Percentiles rank a stretch among this genome's conserved stretches.
Conservation (phyloP, 345 rosid genomes). For the Odontarrhena argentea region DNA sequence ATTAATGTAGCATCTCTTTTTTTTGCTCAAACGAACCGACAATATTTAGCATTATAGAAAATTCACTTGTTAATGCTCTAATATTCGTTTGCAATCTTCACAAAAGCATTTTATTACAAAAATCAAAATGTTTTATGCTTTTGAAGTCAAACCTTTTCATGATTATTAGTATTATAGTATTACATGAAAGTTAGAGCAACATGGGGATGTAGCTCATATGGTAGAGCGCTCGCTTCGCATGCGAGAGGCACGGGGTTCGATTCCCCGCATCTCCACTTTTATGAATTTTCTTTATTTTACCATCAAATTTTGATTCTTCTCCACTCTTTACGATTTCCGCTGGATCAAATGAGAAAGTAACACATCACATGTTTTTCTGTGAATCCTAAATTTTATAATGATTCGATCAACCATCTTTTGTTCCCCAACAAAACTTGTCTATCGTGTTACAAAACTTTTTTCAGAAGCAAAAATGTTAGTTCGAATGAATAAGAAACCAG, state of each 20-base stretch:
- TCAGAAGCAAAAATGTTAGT: slow-evolving; percentile 10
- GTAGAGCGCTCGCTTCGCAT: slow-evolving; percentile 99
- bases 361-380: not conserved
- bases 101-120: too few relatives aligned
- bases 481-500: not conserved
- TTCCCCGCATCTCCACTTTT: too few relatives aligned
- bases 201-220: slow-evolving; percentile 90
- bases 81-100: too few relatives aligned
- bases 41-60: too few relatives aligned
- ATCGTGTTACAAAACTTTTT: slow-evolving; percentile 30
- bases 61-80: not conserved
- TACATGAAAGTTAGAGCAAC: too few relatives aligned
- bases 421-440: not conserved
- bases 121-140: too few relatives aligned
- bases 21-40: too few relatives aligned
- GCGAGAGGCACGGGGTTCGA: slow-evolving; percentile 99
- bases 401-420: not conserved
- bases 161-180: too few relatives aligned
- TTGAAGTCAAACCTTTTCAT: too few relatives aligned
- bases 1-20: too few relatives aligned
- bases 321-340: not conserved
- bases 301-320: not conserved
- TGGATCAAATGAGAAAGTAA: not conserved
- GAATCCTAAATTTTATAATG: not conserved
- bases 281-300: too few relatives aligned